phyloP scores from a whole-genome alignment of 164 flowering plant species.

The Cinnamomum micranthum region DNA sequence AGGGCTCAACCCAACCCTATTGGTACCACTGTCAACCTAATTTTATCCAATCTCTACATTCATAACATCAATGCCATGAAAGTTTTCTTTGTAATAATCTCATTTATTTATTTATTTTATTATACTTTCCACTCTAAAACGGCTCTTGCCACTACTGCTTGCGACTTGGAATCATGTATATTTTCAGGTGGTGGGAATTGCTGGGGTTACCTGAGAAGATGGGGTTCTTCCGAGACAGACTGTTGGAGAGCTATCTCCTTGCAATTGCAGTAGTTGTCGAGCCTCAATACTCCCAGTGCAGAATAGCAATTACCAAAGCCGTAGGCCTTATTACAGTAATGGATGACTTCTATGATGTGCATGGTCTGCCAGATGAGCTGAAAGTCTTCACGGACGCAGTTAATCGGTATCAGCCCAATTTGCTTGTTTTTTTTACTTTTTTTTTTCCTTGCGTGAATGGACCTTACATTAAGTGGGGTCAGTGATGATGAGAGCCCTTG shows the following conservation, averaged over 20 bases:
- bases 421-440: too few species aligned
- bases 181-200: background rate
- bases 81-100: background rate
- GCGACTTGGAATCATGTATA: too few species aligned
- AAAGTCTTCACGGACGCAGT: slow-evolving; percentile 12
- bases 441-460: too few species aligned
- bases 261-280: background rate
- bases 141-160: too few species aligned
- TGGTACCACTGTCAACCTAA: background rate
- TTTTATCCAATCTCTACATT: background rate
- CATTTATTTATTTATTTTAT: background rate
- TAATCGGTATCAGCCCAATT: background rate
- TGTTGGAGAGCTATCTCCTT: background rate
- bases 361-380: slow-evolving; percentile 6
- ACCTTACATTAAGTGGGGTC: too few species aligned
- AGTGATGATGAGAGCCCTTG: too few species aligned
- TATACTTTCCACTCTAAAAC: background rate
- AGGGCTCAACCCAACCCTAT: background rate
- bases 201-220: background rate
- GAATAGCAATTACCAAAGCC: background rate
- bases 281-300: background rate
- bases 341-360: slow-evolving; percentile 8
- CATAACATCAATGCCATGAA: background rate
- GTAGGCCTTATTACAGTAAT: background rate
- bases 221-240: background rate